Base-by-base conservation (phyloP, 306 rosid genomes). In the Carpinus viminea region DNA sequence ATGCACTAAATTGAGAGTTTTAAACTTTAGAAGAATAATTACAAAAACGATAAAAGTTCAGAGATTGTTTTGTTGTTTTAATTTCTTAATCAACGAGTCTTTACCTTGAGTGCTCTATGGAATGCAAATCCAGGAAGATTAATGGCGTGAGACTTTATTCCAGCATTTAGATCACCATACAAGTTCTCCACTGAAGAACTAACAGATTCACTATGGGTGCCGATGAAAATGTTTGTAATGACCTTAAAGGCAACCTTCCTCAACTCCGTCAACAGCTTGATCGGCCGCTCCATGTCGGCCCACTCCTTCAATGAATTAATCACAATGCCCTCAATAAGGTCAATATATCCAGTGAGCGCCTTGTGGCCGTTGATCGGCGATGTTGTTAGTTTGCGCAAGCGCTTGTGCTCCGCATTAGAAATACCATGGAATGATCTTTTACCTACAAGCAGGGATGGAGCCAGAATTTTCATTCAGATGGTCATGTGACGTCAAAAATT, bases 51-150 rank as follows among this genome's bases (percentile, higher is more conserved):
- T 5, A 0, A 38, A 38, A 38, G 6, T 3, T 38, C 5, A 3
- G 6, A 1, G 34, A 9, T 45, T 47, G 51, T 47, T 47, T 47
- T 11, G 2, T 47, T 8, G 9, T 47, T 47, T n/a, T n/a, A n/a
- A n/a, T n/a, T 2, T 2, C 11, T 10, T 41, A 5, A 5, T 41
- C 11, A 48, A 48, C 2, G 15, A 48, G 52, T 48, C 52, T 48
- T 15, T 73, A 86, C 85, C 87, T 83, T 57, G 36, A 81, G 76
- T 18, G 87, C 85, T 65, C 55, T 78, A 76, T 81, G 75, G 68
- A 50, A 81, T 52, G 82, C 50, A 13, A 81, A 83, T 38, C 87
- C 86, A 0, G 90, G 90, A 1, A 28, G 3, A 0, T 80, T 65
- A 7, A 85, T 71, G 17, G 61, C 41, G 36, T 43, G 12, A 2